Evolutionary conservation across 1,284 basidiomycete genomes (phyloP).

Genomic region (Trichosporon sp.): DNA sequence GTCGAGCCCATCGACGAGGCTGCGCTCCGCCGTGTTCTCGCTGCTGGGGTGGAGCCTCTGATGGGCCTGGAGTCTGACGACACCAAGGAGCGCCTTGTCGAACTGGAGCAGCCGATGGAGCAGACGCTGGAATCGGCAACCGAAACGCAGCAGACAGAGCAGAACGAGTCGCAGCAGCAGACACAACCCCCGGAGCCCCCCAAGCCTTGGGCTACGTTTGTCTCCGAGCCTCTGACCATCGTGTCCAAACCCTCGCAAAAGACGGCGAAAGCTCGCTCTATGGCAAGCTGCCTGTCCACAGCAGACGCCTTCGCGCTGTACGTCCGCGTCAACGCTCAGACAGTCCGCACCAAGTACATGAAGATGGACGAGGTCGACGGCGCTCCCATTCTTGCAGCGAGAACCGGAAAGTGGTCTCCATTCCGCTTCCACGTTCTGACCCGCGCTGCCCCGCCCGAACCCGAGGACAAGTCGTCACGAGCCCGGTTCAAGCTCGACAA

Average conservation of each 20-base stretch:
- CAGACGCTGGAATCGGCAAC: neutral
- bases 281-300: slow-evolving; percentile 82
- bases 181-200: neutral
- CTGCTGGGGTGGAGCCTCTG: neutral
- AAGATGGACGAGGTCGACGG: slow-evolving; percentile 55
- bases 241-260: slow-evolving; percentile 97
- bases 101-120: neutral
- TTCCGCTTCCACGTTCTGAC: slow-evolving; percentile 38
- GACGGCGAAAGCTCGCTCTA: slow-evolving; percentile 90
- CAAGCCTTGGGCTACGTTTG: slow-evolving; percentile 76
- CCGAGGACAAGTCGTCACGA: slow-evolving; percentile 10
- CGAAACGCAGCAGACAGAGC: neutral
- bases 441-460: slow-evolving; percentile 19
- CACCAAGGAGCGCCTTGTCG: neutral
- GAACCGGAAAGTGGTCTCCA: slow-evolving; percentile 42
- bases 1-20: slow-evolving; percentile 11
- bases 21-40: slow-evolving; percentile 10
- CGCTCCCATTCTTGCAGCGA: slow-evolving; percentile 23
- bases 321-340: slow-evolving; percentile 95
- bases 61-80: slow-evolving; percentile 8
- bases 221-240: slow-evolving; percentile 84
- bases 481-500: slow-evolving; percentile 16
- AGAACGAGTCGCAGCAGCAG: neutral
- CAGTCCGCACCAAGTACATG: slow-evolving; percentile 95
- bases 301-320: slow-evolving; percentile 89